Evolutionary conservation across 768 basidiomycete species (phyloP).

Genomic region (Chalciporus chontae): DNA sequence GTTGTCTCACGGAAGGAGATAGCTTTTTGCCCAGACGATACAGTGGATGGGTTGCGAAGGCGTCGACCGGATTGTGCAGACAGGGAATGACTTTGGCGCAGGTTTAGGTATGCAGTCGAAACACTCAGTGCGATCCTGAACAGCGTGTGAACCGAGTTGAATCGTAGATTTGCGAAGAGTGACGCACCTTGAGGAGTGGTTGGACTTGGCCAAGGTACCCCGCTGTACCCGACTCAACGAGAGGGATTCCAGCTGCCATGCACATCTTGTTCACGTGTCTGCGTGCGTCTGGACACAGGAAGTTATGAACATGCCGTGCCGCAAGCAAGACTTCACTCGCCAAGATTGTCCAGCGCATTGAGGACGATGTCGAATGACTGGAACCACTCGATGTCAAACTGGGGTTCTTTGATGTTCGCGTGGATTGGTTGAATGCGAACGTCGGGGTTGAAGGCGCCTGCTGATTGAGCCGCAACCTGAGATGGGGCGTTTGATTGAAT

Average conservation of each 20-base stretch:
- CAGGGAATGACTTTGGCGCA: conserved; percentile 91
- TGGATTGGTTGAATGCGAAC: conserved; percentile 86
- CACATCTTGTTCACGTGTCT: conserved; percentile 98
- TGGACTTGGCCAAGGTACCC: conserved; percentile 98
- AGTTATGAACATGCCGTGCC: neutral
- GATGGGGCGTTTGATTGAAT: neutral
- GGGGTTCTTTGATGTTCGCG: conserved; percentile 91
- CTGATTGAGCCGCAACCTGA: conserved; percentile 81
- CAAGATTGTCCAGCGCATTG: conserved; percentile 95
- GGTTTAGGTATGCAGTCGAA: conserved; percentile 95
- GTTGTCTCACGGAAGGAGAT: conserved; percentile 77
- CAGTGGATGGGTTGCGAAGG: conserved; percentile 98
- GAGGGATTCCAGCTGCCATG: conserved; percentile 83
- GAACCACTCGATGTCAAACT: conserved; percentile 91
- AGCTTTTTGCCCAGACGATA: conserved; percentile 98
- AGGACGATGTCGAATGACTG: conserved; percentile 86
- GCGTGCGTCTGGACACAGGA: conserved; percentile 66
- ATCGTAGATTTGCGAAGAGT: neutral
- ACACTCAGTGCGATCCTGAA: conserved; percentile 85
- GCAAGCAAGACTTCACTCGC: conserved; percentile 39
- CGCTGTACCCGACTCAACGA: conserved; percentile 95
- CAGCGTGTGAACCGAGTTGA: neutral
- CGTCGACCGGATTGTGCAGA: conserved; percentile 96
- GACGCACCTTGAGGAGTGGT: conserved; percentile 76
- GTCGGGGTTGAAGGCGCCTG: conserved; percentile 81